A percentile compares a stretch with the other conserved stretches of the same genome.
Evolutionary conservation across 2,329 filamentous ascomycete species (phyloP).

Genomic region (Peltaster fructicola): DNA sequence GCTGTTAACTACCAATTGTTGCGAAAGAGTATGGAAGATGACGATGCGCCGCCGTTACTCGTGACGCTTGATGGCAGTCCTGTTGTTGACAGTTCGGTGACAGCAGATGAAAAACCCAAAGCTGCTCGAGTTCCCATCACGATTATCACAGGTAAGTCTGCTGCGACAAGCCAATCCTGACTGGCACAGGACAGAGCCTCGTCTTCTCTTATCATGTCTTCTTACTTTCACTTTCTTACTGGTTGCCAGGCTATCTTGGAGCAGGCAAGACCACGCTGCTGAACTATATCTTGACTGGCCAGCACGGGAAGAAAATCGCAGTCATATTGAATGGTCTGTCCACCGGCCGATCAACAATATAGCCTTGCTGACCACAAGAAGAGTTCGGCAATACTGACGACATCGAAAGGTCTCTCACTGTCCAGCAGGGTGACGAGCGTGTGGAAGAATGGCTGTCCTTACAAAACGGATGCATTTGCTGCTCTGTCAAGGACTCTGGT

Average conservation of each 20-base stretch:
- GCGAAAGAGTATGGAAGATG: constrained; percentile 41
- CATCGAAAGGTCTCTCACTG: constrained; percentile 87
- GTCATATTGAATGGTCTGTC: constrained; percentile 77
- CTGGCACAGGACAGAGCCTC: neutral
- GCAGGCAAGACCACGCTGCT: constrained; percentile 89
- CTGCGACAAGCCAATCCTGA: neutral
- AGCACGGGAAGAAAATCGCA: constrained; percentile 94
- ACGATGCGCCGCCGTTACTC: constrained; percentile 44
- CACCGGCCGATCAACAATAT: neutral
- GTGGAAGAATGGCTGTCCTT: constrained; percentile 90
- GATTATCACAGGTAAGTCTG: constrained; percentile 52
- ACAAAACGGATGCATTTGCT: constrained; percentile 94
- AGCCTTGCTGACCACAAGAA: constrained; percentile 3
- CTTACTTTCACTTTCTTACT: neutral
- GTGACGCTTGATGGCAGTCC: constrained; percentile 31
- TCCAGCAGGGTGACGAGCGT: constrained; percentile 59
- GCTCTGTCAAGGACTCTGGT: constrained; percentile 90
- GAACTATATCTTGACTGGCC: constrained; percentile 87
- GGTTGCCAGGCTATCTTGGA: constrained; percentile 60
- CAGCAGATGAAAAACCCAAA: constrained; percentile 30
- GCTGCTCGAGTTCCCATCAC: constrained; percentile 61
- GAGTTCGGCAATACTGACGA: constrained; percentile 45
- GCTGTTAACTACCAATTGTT: neutral
- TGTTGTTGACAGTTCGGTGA: constrained; percentile 13
- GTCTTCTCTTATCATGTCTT: constrained; percentile 1